Base-by-base conservation (phyloP, 192 early-diverging fungal species). In the Oehlia diaphana region DNA sequence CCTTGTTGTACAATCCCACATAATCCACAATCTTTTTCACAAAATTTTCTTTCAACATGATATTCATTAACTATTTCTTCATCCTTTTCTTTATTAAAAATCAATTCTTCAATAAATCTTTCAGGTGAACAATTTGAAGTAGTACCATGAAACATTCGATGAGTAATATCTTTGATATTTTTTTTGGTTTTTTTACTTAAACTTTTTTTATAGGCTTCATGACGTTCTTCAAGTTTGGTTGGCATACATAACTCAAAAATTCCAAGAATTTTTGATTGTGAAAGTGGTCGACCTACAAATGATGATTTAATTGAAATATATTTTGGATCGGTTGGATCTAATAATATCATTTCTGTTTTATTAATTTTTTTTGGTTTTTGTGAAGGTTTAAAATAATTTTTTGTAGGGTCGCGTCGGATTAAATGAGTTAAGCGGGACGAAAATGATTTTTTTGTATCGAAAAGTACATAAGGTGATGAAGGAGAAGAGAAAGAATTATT, bases 131-230 rank as follows among this genome's bases (percentile, higher is more conserved):
- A 72, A 12, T n/a, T 39, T 28, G 71, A 50, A 28, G 71, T 72
- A 1, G 71, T 72, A 49, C 71, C 71, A 72, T 72, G 71, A 31
- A 72, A 72, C 47, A 72, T 50, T 28, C 9, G 0, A 28, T 72
- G 71, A 31, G 71, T 72, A 23, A 72, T 6, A 3, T 53, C 28
- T 5, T 72, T 23, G 9, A 26, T 50, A 28, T 2, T 23, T 26
- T 49, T 3, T 28, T 47, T 47, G 6, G 44, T 31, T 31, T 33
- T 50, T 72, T 72, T 72, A 2, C 42, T 23, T 49, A 72, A 13
- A 23, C n/a, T 72, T 50, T 16, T 49, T 49, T 72, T 72, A 72
- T 53, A 72, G 16, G 23, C 26, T 50, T 72, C 71, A 53, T 72
- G 71, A 31, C 7, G 8, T 72, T 19, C 7, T 26, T 49, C 19